Percentiles rank a stretch among this genome's conserved stretches.
These are phyloP conservation scores for Paecilomyces dactylethromorphus DNA, from an alignment of 2,329 filamentous ascomycete species.

Conservation along the genomic window DNA sequence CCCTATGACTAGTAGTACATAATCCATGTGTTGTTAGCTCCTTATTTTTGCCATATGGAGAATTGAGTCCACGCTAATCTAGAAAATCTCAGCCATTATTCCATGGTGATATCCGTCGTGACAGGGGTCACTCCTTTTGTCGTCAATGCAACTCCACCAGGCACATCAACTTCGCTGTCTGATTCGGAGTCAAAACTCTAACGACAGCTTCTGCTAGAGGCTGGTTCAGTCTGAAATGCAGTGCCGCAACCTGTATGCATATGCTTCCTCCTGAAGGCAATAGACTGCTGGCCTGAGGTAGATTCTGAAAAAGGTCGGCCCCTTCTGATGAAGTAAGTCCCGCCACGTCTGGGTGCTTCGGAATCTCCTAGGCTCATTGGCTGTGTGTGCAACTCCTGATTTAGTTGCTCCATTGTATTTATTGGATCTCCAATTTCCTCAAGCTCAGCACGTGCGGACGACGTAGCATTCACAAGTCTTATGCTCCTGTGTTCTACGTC, in stretches of 20 bases:
- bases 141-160: not conserved
- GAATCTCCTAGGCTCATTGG: not conserved
- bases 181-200: slow-evolving; percentile 9
- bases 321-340: not conserved
- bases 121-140: not conserved
- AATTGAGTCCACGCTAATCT: not conserved
- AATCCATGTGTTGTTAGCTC: not conserved
- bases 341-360: not conserved
- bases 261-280: not conserved
- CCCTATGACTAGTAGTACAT: not conserved
- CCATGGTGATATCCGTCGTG: not conserved
- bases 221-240: not conserved
- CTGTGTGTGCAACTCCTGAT: not conserved
- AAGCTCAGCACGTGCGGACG: not conserved
- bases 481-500: not conserved
- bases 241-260: not conserved
- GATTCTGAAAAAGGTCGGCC: not conserved
- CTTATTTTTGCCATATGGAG: not conserved
- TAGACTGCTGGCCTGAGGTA: not conserved
- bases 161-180: slow-evolving; percentile 5
- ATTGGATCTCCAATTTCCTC: not conserved
- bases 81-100: not conserved
- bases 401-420: not conserved
- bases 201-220: not conserved
- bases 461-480: not conserved